These are phyloP conservation scores for Curvularia sp. DNA, from an alignment of 2,329 filamentous ascomycete genomes.

Conservation along the genomic window DNA sequence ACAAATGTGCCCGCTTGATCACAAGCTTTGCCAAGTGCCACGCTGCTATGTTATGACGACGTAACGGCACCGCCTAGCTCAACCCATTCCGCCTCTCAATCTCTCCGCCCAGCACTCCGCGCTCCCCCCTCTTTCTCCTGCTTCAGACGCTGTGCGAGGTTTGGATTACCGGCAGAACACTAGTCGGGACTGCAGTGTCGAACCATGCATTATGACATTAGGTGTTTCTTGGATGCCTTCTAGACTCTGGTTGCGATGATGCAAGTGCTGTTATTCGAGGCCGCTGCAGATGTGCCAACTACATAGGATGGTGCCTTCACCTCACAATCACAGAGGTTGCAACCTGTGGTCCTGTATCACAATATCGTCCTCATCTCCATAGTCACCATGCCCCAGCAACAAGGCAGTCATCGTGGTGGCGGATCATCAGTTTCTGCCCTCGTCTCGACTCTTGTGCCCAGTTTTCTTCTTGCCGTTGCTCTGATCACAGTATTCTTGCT, in stretches of 20 bases:
- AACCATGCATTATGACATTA: constrained; percentile 10
- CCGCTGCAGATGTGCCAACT: not conserved
- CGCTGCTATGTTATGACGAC: constrained; percentile 8
- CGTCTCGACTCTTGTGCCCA: constrained; percentile 46
- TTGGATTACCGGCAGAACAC: constrained; percentile 1
- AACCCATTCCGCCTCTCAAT: constrained; percentile 2
- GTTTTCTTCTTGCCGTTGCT: constrained; percentile 35
- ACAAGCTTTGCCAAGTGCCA: constrained; percentile 9
- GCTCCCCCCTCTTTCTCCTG: constrained; percentile 1
- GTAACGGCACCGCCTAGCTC: constrained; percentile 1
- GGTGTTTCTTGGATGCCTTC: not conserved
- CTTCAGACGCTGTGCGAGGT: not conserved
- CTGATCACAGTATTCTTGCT: constrained; percentile 52
- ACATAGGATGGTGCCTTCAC: constrained; percentile 4
- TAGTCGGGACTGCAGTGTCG: constrained; percentile 12
- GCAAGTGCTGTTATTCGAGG: not conserved
- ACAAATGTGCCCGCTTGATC: not conserved
- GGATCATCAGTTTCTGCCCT: constrained; percentile 49
- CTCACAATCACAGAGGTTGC: not conserved
- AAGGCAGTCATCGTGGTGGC: constrained; percentile 6
- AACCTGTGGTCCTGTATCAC: not conserved
- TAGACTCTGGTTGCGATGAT: constrained; percentile 10
- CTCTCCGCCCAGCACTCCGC: constrained; percentile 5
- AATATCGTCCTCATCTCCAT: not conserved
- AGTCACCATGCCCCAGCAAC: constrained; percentile 4